These are phyloP conservation scores for Cordyceps cicadae DNA, from an alignment of 2,329 filamentous ascomycete genomes.

Conservation along the genomic window DNA sequence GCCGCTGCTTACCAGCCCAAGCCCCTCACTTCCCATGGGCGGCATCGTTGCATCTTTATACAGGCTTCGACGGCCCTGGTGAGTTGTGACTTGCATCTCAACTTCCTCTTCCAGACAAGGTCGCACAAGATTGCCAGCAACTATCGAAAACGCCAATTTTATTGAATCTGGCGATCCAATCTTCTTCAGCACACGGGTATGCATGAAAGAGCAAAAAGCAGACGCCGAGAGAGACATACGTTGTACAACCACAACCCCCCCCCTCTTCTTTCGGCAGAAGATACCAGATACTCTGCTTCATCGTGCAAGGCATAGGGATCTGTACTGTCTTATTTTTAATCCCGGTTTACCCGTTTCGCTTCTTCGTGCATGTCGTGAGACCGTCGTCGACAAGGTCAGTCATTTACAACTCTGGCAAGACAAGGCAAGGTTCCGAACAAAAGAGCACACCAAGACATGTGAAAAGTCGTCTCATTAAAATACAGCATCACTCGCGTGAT, in stretches of 20 bases:
- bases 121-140: not conserved
- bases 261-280: not conserved
- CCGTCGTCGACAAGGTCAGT: not conserved
- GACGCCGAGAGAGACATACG: not conserved
- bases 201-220: not conserved
- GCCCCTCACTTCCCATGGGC: not conserved
- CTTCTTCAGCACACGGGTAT: not conserved
- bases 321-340: not conserved
- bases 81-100: no score
- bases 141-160: not conserved
- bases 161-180: no score
- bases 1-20: not conserved
- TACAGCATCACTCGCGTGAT: no score
- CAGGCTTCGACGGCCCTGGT: no score
- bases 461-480: no score
- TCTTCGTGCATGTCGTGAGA: not conserved
- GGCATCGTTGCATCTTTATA: not conserved
- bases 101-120: not conserved
- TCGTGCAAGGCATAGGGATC: not conserved
- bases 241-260: not conserved
- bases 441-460: no score
- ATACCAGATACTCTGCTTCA: not conserved
- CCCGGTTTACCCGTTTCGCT: not conserved
- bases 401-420: not conserved
- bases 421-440: not conserved